These are phyloP conservation scores for Apiospora hydei DNA, from an alignment of 2,329 filamentous ascomycete species.

Conservation along the genomic window DNA sequence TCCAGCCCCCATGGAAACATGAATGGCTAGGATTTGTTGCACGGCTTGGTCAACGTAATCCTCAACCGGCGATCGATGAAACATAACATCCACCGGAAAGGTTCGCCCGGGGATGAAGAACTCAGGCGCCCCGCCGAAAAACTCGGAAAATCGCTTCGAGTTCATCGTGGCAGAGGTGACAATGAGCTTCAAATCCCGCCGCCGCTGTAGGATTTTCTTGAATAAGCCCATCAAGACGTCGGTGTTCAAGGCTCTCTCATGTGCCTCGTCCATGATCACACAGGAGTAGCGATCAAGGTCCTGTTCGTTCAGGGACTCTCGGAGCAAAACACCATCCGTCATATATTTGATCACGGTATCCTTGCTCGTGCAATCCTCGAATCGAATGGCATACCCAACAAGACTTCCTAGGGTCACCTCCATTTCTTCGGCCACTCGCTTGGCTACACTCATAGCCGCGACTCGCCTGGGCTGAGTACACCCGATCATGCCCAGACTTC, in stretches of 20 bases:
- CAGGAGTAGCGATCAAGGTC: conserved; percentile 97
- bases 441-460: conserved; percentile 98
- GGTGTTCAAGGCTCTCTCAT: conserved; percentile 95
- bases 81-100: conserved; percentile 97
- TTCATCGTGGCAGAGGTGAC: conserved; percentile 99
- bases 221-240: conserved; percentile 97
- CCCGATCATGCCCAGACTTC: conserved; percentile 85
- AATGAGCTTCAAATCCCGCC: conserved; percentile 92
- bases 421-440: conserved; percentile 99
- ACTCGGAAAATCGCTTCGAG: conserved; percentile 91
- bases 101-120: conserved; percentile 96
- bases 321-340: conserved; percentile 93
- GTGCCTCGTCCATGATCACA: conserved; percentile 99
- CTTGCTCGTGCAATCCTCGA: conserved; percentile 96
- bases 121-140: conserved; percentile 94
- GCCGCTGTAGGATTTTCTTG: conserved; percentile 91
- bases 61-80: conserved; percentile 91
- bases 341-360: conserved; percentile 98
- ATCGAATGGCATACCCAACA: conserved; percentile 97
- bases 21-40: conserved; percentile 93
- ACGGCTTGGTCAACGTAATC: conserved; percentile 98
- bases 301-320: conserved; percentile 90
- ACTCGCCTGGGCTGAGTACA: conserved; percentile 97
- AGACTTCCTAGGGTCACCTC: conserved; percentile 85
- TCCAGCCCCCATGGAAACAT: conserved; percentile 90